phyloP scores from a whole-genome alignment of 768 basidiomycete genomes.

The Hygrophoropsis aurantiaca region DNA sequence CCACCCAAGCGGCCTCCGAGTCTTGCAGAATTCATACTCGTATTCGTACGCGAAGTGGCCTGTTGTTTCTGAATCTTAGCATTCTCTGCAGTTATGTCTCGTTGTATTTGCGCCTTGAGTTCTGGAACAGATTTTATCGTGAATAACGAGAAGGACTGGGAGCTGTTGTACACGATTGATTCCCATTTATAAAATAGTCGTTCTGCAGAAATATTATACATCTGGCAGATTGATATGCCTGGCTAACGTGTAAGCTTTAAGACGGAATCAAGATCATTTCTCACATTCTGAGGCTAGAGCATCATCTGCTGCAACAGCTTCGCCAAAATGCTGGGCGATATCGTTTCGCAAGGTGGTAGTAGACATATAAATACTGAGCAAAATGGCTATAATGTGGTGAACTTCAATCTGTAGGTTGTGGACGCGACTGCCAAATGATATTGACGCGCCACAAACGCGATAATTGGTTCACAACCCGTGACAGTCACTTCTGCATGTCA shows the following conservation, averaged over 20 bases:
- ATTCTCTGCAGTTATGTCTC: slow-evolving; percentile 28
- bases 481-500: too few species aligned
- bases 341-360: slow-evolving; percentile 16
- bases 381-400: background rate
- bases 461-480: too few species aligned
- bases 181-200: slow-evolving; percentile 70
- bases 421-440: too few species aligned
- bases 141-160: slow-evolving; percentile 43
- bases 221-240: slow-evolving; percentile 68
- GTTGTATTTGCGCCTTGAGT: slow-evolving; percentile 43
- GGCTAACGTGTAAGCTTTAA: slow-evolving; percentile 12
- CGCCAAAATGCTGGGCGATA: slow-evolving; percentile 24
- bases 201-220: slow-evolving; percentile 54
- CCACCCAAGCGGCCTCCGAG: slow-evolving; percentile 9
- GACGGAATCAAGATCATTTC: slow-evolving; percentile 11
- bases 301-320: slow-evolving; percentile 36
- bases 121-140: slow-evolving; percentile 47
- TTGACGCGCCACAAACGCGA: slow-evolving; percentile 13
- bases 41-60: slow-evolving; percentile 22
- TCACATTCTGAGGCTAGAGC: slow-evolving; percentile 54
- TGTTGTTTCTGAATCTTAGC: slow-evolving; percentile 34
- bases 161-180: slow-evolving; percentile 38
- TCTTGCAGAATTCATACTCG: slow-evolving; percentile 9
- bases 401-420: too few species aligned
- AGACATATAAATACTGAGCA: slow-evolving; percentile 18